Evolutionary conservation across 1,284 basidiomycete genomes (phyloP), one percentile per base, ranked within the genome.

Genomic region (Ustilago lituana): DNA sequence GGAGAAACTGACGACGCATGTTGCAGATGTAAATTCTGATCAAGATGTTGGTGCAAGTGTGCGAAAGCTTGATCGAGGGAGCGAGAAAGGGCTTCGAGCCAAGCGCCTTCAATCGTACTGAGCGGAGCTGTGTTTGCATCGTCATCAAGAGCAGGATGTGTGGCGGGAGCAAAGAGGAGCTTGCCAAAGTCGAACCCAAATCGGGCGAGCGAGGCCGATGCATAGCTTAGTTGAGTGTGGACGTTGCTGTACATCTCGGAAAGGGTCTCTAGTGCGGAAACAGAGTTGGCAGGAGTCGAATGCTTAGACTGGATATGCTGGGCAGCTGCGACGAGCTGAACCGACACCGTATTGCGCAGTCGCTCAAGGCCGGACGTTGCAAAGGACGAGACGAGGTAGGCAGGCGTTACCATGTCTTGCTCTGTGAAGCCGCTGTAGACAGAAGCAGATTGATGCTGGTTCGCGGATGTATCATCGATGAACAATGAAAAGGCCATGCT

Each of bases 401-500:
- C 41, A 2, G 70, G 65, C 0, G 60, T 54, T 20, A 69, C 43
- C 39, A 52, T 48, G 12, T 36, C 27, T 17, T 27, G 2, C 3
- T n/a, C 23, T 20, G n/a, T n/a, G 19, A 1, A 24, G 17, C 15
- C 20, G 11, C 7, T 12, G 12, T 7, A 29, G 27, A 12, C 27
- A 7, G 27, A 7, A 12, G 27, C 6, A 20, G 12, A 8, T 11
- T 20, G 20, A 19, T 33, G 31, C 20, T 22, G 27, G 11, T 2
- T 17, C 14, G n/a, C 17, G 20, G 33, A 11, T 19, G 52, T n/a
- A 5, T 87, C 86, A 63, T 92, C 90, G 46, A 94, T 87, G 83
- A 98, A 97, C 63, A 97, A 92, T 35, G 92, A 89, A 2, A 89
- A 87, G 76, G 89, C 96, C 82, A 96, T 93, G 15, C 89, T 90